Evolutionary conservation across 306 rosid species (phyloP), one percentile per base, ranked within the genome.

Genomic region (Heteromeles arbutifolia): DNA sequence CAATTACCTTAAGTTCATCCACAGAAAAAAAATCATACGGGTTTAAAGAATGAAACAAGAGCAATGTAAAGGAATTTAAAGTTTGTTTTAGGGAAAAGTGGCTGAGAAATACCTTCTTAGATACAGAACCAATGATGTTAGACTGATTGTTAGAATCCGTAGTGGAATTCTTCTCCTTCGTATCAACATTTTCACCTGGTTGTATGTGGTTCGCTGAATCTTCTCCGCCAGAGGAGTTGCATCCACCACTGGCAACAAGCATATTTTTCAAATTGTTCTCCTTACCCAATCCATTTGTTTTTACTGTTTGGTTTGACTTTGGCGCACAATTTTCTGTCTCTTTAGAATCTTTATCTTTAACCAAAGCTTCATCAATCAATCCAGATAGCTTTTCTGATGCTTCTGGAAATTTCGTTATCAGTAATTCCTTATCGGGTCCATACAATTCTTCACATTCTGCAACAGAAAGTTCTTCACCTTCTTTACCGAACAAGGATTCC

Each of bases 391-490:
- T 77, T 81, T 18, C 76, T 34, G 71, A 78, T 24, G 85, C 87
- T 69, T 61, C 78, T 3, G 90, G 90, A 75, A 90, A 74, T 59
- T 69, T 73, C 72, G 68, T 74, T 22, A 79, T 41, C 5, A 78
- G 81, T 8, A 86, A 88, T 79, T 95, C 97, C 82, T 80, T 88
- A 69, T 95, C 98, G 2, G 98, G 96, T 67, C 97, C 97, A 44
- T 90, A 92, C 79, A 95, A 85, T 70, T 92, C 99, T 78, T 90
- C 96, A 77, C 87, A 85, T 81, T 95, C 98, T 34, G 91, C 90
- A 67, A 83, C 89, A 45, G 84, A 84, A 72, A 87, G 92, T 80
- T 90, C 94, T 83, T 84, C 82, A 70, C 78, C 86, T 80, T 88
- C 90, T 74, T 88, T 86, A 56, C 81, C 69, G 32, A 64, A 72